These are phyloP conservation scores for Trametes hirsuta DNA, from an alignment of 1,284 basidiomycete genomes.

Conservation along the genomic window DNA sequence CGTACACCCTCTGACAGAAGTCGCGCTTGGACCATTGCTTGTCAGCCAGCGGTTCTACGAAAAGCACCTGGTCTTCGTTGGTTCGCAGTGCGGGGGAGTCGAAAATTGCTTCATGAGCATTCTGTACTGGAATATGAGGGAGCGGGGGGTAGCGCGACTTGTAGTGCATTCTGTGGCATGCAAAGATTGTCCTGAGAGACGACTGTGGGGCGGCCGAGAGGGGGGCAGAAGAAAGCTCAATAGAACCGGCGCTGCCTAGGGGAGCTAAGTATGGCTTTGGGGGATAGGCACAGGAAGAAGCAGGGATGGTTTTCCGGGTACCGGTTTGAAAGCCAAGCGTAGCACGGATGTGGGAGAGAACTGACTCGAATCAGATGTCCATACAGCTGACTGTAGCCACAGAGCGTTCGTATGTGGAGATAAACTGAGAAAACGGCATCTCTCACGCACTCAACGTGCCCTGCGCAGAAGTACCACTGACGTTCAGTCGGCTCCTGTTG, in stretches of 20 bases:
- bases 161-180: constrained; percentile 32
- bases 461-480: neutral
- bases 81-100: constrained; percentile 23
- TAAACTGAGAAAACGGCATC: neutral
- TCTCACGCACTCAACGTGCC: neutral
- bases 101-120: constrained; percentile 61
- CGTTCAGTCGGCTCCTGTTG: too few species aligned
- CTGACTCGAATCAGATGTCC: constrained; percentile 8
- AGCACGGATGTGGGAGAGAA: neutral
- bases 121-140: constrained; percentile 47
- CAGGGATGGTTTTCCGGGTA: constrained; percentile 13
- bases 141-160: constrained; percentile 42
- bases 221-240: neutral
- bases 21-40: constrained; percentile 48
- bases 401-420: neutral
- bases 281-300: neutral
- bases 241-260: neutral
- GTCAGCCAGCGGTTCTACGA: constrained; percentile 61
- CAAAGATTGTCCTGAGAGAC: neutral
- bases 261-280: constrained; percentile 10
- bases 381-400: neutral
- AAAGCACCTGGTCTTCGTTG: constrained; percentile 58
- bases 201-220: neutral
- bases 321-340: constrained; percentile 11
- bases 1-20: constrained; percentile 52